These are phyloP conservation scores for Artemisia tridentata DNA, from an alignment of 129 eudicot species.

Conservation along the genomic window DNA sequence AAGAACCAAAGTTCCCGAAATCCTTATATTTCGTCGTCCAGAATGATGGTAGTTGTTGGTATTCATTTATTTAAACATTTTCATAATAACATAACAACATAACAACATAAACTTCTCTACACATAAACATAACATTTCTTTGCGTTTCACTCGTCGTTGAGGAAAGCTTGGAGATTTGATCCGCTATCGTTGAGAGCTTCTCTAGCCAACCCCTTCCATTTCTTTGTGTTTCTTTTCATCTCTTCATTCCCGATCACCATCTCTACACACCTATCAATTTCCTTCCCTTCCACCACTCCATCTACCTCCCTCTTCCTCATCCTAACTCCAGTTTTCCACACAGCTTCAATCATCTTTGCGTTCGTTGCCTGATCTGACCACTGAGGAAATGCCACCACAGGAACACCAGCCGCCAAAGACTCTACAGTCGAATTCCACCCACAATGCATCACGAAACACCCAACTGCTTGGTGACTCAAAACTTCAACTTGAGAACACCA, in stretches of 20 bases:
- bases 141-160: conserved; percentile 18
- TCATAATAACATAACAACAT: too few relatives aligned
- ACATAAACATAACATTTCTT: too few relatives aligned
- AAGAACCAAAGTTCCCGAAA: too few relatives aligned
- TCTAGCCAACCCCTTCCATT: conserved; percentile 49
- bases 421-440: conserved; percentile 71
- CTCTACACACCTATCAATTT: conserved; percentile 47
- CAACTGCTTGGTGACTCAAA: conserved; percentile 39
- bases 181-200: conserved; percentile 53
- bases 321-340: conserved; percentile 49
- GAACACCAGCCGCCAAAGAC: conserved; percentile 43
- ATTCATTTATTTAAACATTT: too few relatives aligned
- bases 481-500: conserved; percentile 71
- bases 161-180: conserved; percentile 41
- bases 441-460: conserved; percentile 58
- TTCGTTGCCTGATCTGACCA: conserved; percentile 44
- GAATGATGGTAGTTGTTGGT: too few relatives aligned
- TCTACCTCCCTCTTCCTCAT: conserved; percentile 16
- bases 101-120: too few relatives aligned
- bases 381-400: conserved; percentile 42
- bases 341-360: conserved; percentile 50
- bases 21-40: too few relatives aligned
- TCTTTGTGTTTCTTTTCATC: conserved; percentile 45
- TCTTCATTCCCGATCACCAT: conserved; percentile 52
- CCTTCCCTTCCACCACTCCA: conserved; percentile 27